Percentiles rank a stretch among this genome's conserved stretches.
phyloP scores from a whole-genome alignment of 805 yeast genomes.

The Teunomyces atbi region DNA sequence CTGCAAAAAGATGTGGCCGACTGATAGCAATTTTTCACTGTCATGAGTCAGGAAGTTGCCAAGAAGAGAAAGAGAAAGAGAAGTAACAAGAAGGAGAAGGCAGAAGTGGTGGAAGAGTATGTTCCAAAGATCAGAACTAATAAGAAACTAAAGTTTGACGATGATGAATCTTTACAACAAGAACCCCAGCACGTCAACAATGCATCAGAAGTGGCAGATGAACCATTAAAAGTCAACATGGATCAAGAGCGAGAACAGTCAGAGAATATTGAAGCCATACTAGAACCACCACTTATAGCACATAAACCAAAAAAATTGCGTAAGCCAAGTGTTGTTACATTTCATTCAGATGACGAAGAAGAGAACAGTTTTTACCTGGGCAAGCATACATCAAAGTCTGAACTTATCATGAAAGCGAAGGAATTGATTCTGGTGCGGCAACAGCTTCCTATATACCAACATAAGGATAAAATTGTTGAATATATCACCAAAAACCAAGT shows the following conservation, averaged over 20 bases:
- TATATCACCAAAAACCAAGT: constrained; percentile 59
- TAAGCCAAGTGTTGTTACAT: constrained; percentile 4
- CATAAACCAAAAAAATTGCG: constrained; percentile 1
- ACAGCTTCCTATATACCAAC: constrained; percentile 73
- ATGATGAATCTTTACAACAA: constrained; percentile 3
- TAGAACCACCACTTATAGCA: background rate
- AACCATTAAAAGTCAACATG: background rate
- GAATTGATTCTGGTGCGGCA: constrained; percentile 52
- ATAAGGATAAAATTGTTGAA: constrained; percentile 59
- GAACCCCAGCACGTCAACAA: background rate
- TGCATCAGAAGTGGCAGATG: background rate
- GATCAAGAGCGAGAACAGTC: background rate
- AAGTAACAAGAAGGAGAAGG: constrained; percentile 19
- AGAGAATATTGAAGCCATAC: background rate
- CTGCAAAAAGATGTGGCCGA: background rate
- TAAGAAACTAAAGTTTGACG: constrained; percentile 15
- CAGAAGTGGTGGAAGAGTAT: constrained; percentile 10
- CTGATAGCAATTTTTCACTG: background rate
- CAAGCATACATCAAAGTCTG: constrained; percentile 9
- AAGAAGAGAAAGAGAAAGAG: constrained; percentile 33
- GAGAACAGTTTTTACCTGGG: constrained; percentile 11
- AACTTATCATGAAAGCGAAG: constrained; percentile 40
- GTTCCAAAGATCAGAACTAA: constrained; percentile 11
- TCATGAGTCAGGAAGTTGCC: constrained; percentile 4
- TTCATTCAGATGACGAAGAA: constrained; percentile 13